These are phyloP conservation scores for Phytopythium sindhum DNA, from an alignment of 352 stramenopile species.

Conservation along the genomic window DNA sequence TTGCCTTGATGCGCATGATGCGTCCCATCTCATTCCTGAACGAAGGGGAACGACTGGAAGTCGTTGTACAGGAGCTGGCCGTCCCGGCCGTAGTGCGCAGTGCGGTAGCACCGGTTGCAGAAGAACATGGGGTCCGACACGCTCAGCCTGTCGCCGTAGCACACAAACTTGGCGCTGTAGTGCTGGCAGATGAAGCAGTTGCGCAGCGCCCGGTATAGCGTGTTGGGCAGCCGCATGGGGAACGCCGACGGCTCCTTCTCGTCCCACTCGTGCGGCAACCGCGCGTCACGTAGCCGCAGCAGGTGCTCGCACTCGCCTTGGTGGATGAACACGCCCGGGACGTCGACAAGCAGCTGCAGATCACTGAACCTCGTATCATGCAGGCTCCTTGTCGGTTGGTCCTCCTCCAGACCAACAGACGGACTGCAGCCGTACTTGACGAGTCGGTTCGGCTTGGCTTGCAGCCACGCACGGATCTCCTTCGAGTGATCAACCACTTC, in stretches of 20 bases:
- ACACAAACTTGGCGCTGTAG: constrained; percentile 77
- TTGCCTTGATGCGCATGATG: background rate
- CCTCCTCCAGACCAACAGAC: background rate
- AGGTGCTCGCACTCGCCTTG: constrained; percentile 79
- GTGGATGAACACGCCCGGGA: constrained; percentile 66
- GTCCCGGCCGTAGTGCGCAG: constrained; percentile 54
- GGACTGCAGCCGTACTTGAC: constrained; percentile 25
- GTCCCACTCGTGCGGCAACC: constrained; percentile 54
- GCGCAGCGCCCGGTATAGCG: constrained; percentile 37
- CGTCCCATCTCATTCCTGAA: constrained; percentile 43
- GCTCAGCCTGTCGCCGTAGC: constrained; percentile 64
- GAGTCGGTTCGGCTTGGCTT: constrained; percentile 25
- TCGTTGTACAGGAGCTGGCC: constrained; percentile 61
- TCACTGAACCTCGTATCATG: constrained; percentile 50
- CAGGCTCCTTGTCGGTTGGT: constrained; percentile 17
- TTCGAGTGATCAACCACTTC: constrained; percentile 48
- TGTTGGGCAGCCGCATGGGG: constrained; percentile 61
- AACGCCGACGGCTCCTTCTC: constrained; percentile 28
- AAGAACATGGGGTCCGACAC: constrained; percentile 76
- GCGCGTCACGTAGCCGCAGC: constrained; percentile 56
- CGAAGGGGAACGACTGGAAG: constrained; percentile 68
- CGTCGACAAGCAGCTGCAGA: constrained; percentile 48
- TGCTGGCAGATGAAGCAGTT: constrained; percentile 75
- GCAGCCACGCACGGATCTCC: constrained; percentile 55
- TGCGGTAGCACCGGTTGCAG: constrained; percentile 68